Evolutionary conservation across 163 green algal genomes (phyloP).

Genomic region (Scenedesmus sp.): DNA sequence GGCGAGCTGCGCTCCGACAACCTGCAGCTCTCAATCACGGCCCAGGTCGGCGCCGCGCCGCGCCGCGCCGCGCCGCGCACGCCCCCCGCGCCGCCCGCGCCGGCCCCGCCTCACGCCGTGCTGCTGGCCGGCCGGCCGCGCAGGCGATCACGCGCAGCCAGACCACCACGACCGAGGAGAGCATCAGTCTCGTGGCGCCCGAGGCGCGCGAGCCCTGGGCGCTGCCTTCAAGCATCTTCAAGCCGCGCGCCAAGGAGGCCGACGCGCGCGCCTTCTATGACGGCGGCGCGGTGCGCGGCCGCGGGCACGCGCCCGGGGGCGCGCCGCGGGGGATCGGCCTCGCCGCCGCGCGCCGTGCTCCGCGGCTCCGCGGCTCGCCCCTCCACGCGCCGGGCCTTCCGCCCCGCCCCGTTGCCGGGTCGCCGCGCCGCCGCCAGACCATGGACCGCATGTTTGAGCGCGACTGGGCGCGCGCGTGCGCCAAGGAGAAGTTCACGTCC

Average conservation of each 20-base stretch:
- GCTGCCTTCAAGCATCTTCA: constrained; percentile 76
- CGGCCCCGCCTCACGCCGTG: background rate
- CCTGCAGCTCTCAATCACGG: constrained; percentile 66
- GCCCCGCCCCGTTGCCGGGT: too few species aligned
- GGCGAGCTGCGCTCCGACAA: constrained; percentile 74
- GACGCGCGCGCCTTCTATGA: constrained; percentile 74
- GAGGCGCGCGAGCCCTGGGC: constrained; percentile 68
- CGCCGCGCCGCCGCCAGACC: too few species aligned
- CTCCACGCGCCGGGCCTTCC: too few species aligned
- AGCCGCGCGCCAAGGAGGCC: constrained; percentile 71
- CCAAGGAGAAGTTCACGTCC: constrained; percentile 81
- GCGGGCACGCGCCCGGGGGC: too few species aligned
- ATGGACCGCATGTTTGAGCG: constrained; percentile 77
- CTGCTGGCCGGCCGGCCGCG: background rate
- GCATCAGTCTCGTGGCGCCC: constrained; percentile 56
- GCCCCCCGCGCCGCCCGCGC: background rate
- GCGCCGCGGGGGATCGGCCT: too few species aligned
- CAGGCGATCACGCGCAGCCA: constrained; percentile 69
- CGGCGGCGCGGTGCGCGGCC: constrained; percentile 48
- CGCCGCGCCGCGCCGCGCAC: background rate
- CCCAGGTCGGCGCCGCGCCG: constrained; percentile 10
- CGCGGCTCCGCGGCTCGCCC: too few species aligned
- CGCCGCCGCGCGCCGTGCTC: too few species aligned
- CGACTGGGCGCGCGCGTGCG: constrained; percentile 70
- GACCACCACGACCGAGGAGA: constrained; percentile 61